These are phyloP conservation scores for Phialocephala subalpina DNA, from an alignment of 2,329 filamentous ascomycete genomes.

Conservation along the genomic window DNA sequence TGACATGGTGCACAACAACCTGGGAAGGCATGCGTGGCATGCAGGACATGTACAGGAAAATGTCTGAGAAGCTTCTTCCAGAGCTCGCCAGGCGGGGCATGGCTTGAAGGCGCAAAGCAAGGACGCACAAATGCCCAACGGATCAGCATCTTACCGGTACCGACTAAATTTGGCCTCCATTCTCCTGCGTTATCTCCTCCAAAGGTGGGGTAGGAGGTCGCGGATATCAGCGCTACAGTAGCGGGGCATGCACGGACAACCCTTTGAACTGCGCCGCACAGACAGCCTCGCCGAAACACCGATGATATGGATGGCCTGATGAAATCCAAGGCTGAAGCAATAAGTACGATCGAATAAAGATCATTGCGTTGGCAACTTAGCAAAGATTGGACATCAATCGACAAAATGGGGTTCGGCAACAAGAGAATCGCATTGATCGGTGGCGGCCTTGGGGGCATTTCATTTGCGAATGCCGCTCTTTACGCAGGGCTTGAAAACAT, in stretches of 20 bases:
- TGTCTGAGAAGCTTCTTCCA: neutral
- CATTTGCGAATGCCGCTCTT: neutral
- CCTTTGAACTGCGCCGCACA: neutral
- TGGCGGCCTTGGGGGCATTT: neutral
- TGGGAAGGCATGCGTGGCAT: neutral
- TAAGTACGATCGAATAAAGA: neutral
- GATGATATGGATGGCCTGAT: neutral
- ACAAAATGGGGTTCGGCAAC: neutral
- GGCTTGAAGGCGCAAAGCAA: neutral
- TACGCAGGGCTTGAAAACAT: neutral
- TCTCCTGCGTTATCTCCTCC: neutral
- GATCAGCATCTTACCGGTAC: neutral
- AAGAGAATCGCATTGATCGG: conserved; percentile 8
- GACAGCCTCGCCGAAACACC: neutral
- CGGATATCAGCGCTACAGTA: neutral
- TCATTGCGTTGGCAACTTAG: neutral
- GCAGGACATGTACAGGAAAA: neutral
- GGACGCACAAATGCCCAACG: too few species aligned
- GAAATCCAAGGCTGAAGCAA: neutral
- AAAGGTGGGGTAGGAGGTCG: neutral
- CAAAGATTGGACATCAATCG: neutral
- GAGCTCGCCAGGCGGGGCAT: neutral
- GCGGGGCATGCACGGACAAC: neutral
- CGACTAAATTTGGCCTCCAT: neutral
- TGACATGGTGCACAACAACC: neutral